phyloP scores from a whole-genome alignment of 257 asterid genomes.

The Ilex asprella region DNA sequence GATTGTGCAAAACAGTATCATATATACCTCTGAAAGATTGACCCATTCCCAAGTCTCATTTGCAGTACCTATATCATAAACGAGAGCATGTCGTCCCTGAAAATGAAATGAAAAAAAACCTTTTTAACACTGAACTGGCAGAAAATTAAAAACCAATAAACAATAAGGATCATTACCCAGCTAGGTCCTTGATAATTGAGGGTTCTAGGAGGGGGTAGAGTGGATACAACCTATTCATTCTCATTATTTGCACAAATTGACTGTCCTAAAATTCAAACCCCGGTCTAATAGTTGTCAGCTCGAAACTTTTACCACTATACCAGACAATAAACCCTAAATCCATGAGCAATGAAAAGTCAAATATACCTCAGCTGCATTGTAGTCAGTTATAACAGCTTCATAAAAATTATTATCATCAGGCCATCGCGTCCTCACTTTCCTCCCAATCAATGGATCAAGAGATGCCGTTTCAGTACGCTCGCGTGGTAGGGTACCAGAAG shows the following conservation, averaged over 20 bases:
- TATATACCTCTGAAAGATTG: slow-evolving; percentile 55
- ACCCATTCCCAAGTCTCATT: slow-evolving; percentile 72
- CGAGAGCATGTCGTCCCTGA: slow-evolving; percentile 73
- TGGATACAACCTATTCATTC: no score
- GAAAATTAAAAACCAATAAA: no score
- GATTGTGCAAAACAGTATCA: slow-evolving; percentile 11
- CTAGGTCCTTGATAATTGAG: no score
- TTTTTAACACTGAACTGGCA: no score
- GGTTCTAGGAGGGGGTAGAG: no score
- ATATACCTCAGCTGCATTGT: slow-evolving; percentile 56
- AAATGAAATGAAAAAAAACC: slow-evolving; percentile 13
- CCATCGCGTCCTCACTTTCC: slow-evolving; percentile 91
- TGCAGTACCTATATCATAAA: slow-evolving; percentile 48
- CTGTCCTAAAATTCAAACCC: no score
- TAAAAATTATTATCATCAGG: slow-evolving; percentile 94
- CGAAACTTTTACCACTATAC: slow-evolving; percentile 10
- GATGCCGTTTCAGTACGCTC: slow-evolving; percentile 61
- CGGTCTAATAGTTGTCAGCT: no score
- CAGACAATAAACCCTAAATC: slow-evolving; percentile 6
- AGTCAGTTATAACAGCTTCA: slow-evolving; percentile 80
- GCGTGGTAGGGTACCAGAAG: slow-evolving; percentile 40
- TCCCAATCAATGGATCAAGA: slow-evolving; percentile 59
- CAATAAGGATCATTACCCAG: no score
- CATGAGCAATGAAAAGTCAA: slow-evolving; percentile 9
- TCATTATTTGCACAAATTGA: no score